Evolutionary conservation across 2,329 filamentous ascomycete genomes (phyloP), one percentile per base, ranked within the genome.

Genomic region (Fusarium oligoseptatum): DNA sequence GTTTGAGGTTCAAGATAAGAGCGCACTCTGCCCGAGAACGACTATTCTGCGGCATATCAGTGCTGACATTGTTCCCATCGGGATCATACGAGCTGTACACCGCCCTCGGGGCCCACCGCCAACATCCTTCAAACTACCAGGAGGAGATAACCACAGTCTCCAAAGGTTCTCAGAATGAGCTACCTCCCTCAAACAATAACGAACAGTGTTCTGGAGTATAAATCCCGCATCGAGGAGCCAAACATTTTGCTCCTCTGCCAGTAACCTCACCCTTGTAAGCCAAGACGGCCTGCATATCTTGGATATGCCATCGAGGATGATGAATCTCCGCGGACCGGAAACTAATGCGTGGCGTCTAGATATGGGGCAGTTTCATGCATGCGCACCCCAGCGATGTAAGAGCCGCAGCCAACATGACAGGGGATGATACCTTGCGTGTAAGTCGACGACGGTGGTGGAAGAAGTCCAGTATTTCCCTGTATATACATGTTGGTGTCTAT

Each of bases 221-320:
- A 52, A 52, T 20, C 6, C 48, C 48, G 10, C 48, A 52, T 7
- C 11, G 6, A 32, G 15, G 17, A 50, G 22, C n/a, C 24, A 11
- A 2, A 3, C 22, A 50, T 24, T 50, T 8, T 50, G 0, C 6
- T 9, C 45, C 24, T 9, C 9, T 22, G 22, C 22, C 22, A 12
- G 6, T 3, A 52, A 32, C 3, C 6, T 32, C 48, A 60, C 50
- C 63, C 41, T 71, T 67, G 63, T 22, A 50, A 58, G 68, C 41
- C 57, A 55, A 63, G 56, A 60, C 36, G 43, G 34, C 45, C n/a
- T 56, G 24, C 43, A 65, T 58, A n/a, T 14, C 52, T 29, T 27
- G 32, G n/a, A 11, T 32, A 20, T 52, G 48, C 11, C 17, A 52
- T 52, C 17, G 17, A 32, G 10, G 48, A 32, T 14, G 48, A 29